These are phyloP conservation scores for Cordia subcordata DNA, from an alignment of 257 asterid species.

Conservation along the genomic window DNA sequence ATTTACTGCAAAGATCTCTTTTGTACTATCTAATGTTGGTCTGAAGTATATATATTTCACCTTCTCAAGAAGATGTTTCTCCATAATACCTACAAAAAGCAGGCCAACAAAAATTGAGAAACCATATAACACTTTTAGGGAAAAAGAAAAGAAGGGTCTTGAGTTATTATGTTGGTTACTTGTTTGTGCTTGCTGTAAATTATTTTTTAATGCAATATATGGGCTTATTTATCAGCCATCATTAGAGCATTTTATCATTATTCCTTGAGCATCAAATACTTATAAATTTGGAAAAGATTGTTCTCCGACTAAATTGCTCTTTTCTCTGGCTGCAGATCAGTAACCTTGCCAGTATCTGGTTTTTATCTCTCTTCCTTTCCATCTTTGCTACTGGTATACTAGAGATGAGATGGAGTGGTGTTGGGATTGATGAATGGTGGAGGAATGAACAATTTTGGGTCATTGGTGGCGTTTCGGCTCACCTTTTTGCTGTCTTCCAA, in stretches of 20 bases:
- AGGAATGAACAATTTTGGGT: conserved; percentile 99
- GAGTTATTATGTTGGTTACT: too few species aligned
- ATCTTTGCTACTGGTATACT: conserved; percentile 95
- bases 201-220: too few species aligned
- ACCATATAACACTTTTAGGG: too few species aligned
- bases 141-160: too few species aligned
- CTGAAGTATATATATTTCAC: too few species aligned
- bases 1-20: too few species aligned
- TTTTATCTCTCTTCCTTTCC: conserved; percentile 88
- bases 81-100: too few species aligned
- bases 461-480: conserved; percentile 94
- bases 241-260: not conserved
- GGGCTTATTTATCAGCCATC: too few species aligned
- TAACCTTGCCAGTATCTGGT: conserved; percentile 91
- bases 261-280: not conserved
- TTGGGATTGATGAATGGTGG: conserved; percentile 98
- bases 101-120: too few species aligned
- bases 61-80: too few species aligned
- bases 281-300: not conserved
- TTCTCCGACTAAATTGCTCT: not conserved
- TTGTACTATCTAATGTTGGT: too few species aligned
- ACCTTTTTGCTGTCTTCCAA: conserved; percentile 87
- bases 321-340: conserved; percentile 62
- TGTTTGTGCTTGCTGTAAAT: too few species aligned
- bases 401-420: conserved; percentile 99